Percentiles rank a stretch among this genome's conserved stretches.
These are phyloP conservation scores for Komagataella mondaviorum DNA, from an alignment of 805 yeast species.

Conservation along the genomic window DNA sequence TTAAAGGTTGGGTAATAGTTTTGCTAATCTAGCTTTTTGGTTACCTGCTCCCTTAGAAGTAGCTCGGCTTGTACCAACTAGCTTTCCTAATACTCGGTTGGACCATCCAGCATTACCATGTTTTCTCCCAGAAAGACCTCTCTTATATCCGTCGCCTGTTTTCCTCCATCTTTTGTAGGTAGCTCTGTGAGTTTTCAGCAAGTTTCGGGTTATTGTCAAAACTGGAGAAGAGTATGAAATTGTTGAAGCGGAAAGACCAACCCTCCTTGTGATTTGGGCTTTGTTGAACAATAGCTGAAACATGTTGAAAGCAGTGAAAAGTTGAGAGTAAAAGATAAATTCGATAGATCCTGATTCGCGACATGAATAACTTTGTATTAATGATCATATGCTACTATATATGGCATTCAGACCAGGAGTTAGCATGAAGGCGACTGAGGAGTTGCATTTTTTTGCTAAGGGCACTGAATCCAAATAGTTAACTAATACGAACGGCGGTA, in stretches of 20 bases:
- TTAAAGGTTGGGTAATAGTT: constrained; percentile 33
- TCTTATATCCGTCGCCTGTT: constrained; percentile 52
- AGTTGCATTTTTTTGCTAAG: too few species aligned
- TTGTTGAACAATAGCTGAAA: constrained; percentile 1
- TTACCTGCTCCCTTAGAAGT: constrained; percentile 30
- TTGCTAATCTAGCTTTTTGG: constrained; percentile 47
- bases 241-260: constrained; percentile 1
- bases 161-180: constrained; percentile 80
- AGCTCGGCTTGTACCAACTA: constrained; percentile 47
- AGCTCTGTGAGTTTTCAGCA: constrained; percentile 73
- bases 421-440: too few species aligned
- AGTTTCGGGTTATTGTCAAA: constrained; percentile 10
- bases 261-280: not conserved
- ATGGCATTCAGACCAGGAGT: too few species aligned
- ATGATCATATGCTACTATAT: too few species aligned
- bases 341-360: not conserved
- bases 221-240: constrained; percentile 2
- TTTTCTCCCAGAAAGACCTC: constrained; percentile 74
- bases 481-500: too few species aligned
- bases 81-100: constrained; percentile 38
- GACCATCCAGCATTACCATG: constrained; percentile 93
- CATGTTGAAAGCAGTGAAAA: not conserved
- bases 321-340: not conserved
- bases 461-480: too few species aligned
- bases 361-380: not conserved